Evolutionary conservation across 23 red algal species (phyloP), one percentile per base, ranked within the genome.

Genomic region (Gracilariopsis chorda): DNA sequence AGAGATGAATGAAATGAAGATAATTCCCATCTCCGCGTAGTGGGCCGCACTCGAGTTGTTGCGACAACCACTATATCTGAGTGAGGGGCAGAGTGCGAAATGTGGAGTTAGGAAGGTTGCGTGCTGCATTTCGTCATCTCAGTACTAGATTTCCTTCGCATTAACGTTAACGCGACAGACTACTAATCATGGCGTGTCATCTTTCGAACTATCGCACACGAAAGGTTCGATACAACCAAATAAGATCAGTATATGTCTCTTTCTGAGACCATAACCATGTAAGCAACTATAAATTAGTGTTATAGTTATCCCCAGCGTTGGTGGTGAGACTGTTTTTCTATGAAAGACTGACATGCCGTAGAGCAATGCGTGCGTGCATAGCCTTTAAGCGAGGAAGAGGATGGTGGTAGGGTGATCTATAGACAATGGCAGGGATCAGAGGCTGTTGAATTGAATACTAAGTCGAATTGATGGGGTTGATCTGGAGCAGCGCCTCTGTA

Each of bases 21-120:
- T 30, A 10, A 43, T 63, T 7, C 37, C 30, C 3, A 4, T 28
- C 4, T 58, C 51, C 5, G 5, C 6, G 17, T 33, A 51, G 14
- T 32, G 42, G 7, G 78, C 46, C 1, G 78, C 78, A 36, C 58
- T 62, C 4, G 83, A 88, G 0, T 21, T 73, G 1, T 3, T 76
- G 19, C 46, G 73, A 19, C 83, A 76, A 35, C 28, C 33, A 57
- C 11, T 88, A 0, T 68, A 68, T 48, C 83, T 65, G 9, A 74
- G 48, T 70, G 64, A 88, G 36, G 28, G 69, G 25, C 64, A 77
- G 40, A 3, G 36, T 45, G 83, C 83, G 11, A 48, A 88, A 75
- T 88, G 67, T 62, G 83, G 83, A 10, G 65, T 88, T 21, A 10
- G 64, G 5, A n/a, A 48, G 57, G 0, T 28, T 88, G 35, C 73